These are phyloP conservation scores for Petunia axillaris DNA, from an alignment of 257 asterid genomes.

Conservation along the genomic window DNA sequence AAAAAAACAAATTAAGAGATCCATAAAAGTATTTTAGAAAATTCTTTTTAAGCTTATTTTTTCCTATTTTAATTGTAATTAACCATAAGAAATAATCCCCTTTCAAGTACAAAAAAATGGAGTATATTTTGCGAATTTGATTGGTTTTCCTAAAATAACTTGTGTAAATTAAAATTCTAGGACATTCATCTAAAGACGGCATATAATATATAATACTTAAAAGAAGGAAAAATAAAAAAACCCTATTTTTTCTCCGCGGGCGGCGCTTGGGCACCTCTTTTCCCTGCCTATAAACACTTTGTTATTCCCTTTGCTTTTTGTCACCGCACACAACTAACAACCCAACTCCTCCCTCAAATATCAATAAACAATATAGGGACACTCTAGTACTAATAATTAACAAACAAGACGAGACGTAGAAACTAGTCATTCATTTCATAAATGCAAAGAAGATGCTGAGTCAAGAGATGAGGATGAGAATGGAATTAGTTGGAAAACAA, in stretches of 20 bases:
- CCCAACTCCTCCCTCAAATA: not conserved
- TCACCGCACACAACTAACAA: conserved; percentile 21
- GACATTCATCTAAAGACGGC: not conserved
- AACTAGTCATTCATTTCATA: not conserved
- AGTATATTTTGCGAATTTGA: not conserved
- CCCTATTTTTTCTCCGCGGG: conserved; percentile 1
- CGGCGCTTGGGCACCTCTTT: conserved; percentile 15
- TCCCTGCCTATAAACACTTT: not conserved
- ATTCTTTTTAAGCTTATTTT: too few species aligned
- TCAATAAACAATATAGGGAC: not conserved
- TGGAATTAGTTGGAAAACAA: conserved; percentile 8
- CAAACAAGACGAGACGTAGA: not conserved
- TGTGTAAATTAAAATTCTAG: not conserved
- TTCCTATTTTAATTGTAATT: too few species aligned
- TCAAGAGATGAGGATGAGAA: conserved; percentile 15
- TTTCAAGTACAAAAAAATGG: not conserved
- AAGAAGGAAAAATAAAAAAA: not conserved
- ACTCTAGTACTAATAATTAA: not conserved
- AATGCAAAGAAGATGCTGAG: not conserved
- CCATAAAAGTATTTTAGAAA: too few species aligned
- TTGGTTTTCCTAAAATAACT: not conserved
- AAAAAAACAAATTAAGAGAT: too few species aligned
- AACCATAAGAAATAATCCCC: too few species aligned
- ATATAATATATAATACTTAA: not conserved
- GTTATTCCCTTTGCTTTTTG: not conserved